A percentile compares a stretch with the other conserved stretches of the same genome.
Conservation (phyloP, 2,329 filamentous ascomycete genomes). For the Elsinoe fawcettii region DNA sequence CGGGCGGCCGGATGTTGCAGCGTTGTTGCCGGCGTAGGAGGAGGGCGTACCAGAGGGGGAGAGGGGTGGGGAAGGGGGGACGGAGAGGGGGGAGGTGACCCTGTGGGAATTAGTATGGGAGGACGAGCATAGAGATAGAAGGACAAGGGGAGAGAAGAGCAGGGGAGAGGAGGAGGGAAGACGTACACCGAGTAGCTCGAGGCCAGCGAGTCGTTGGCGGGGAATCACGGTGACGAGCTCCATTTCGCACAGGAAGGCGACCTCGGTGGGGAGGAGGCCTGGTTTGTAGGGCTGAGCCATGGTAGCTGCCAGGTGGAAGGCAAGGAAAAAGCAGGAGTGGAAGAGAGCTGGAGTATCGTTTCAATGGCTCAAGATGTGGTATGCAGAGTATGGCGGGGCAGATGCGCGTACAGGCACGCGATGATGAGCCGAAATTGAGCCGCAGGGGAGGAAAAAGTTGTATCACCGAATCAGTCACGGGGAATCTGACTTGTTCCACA, state of each 20-base stretch:
- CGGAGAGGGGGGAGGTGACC: slow-evolving; percentile 68
- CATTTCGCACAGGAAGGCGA: slow-evolving; percentile 95
- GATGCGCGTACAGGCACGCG: slow-evolving; percentile 8
- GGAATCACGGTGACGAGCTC: slow-evolving; percentile 89
- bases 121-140: slow-evolving; percentile 17
- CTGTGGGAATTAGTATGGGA: slow-evolving; percentile 39
- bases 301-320: neutral
- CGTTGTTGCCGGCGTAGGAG: slow-evolving; percentile 90
- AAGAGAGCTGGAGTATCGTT: neutral
- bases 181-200: slow-evolving; percentile 78
- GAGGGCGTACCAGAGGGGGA: slow-evolving; percentile 91
- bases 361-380: neutral
- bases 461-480: slow-evolving; percentile 8
- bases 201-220: slow-evolving; percentile 77
- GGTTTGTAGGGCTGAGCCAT: slow-evolving; percentile 57
- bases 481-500: neutral
- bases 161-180: slow-evolving; percentile 22
- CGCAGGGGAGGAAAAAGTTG: slow-evolving; percentile 10
- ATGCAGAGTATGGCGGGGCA: slow-evolving; percentile 1
- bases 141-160: too few species aligned
- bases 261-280: slow-evolving; percentile 74
- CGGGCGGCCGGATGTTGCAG: slow-evolving; percentile 83
- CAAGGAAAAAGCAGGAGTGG: neutral
- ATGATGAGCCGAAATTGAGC: slow-evolving; percentile 9
- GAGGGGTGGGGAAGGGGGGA: slow-evolving; percentile 68